Evolutionary conservation across 148 eudicot species (phyloP).

Genomic region (Rhododendron ovatum): DNA sequence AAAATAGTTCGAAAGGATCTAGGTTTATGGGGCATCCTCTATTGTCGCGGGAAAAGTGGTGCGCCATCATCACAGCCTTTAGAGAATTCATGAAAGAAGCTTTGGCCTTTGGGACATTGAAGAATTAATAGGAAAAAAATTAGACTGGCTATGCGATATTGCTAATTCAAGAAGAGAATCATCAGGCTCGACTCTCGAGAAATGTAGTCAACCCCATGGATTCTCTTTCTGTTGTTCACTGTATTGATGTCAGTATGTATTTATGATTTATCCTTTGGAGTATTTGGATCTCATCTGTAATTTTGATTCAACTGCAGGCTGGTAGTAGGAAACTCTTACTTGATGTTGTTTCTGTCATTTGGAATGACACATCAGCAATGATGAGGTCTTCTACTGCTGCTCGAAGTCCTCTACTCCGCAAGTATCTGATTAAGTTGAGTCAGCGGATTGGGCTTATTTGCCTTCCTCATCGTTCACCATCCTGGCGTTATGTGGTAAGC

Average conservation of each 20-base stretch:
- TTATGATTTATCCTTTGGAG: background rate
- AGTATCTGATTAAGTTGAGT: conserved; percentile 76
- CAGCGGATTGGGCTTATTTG: conserved; percentile 81
- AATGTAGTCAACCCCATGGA: background rate
- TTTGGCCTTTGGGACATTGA: background rate
- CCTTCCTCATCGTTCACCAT: conserved; percentile 71
- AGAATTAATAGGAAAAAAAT: background rate
- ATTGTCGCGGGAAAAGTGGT: background rate
- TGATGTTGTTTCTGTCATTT: conserved; percentile 55
- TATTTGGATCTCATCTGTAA: background rate
- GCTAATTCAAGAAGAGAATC: background rate
- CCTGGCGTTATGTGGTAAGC: conserved; percentile 94
- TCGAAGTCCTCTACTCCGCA: conserved; percentile 90
- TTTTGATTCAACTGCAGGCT: conserved; percentile 40
- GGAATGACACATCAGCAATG: conserved; percentile 75
- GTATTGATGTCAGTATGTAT: background rate
- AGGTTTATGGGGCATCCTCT: background rate
- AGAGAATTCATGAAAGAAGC: background rate
- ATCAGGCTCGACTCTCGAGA: background rate
- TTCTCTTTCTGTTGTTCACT: background rate
- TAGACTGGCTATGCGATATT: background rate
- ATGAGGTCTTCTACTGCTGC: conserved; percentile 68
- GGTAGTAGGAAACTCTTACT: conserved; percentile 67
- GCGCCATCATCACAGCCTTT: background rate
- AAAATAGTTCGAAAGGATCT: background rate